Evolutionary conservation across 106 monocot genomes (phyloP).

Genomic region (Dendrobium chrysotoxum): DNA sequence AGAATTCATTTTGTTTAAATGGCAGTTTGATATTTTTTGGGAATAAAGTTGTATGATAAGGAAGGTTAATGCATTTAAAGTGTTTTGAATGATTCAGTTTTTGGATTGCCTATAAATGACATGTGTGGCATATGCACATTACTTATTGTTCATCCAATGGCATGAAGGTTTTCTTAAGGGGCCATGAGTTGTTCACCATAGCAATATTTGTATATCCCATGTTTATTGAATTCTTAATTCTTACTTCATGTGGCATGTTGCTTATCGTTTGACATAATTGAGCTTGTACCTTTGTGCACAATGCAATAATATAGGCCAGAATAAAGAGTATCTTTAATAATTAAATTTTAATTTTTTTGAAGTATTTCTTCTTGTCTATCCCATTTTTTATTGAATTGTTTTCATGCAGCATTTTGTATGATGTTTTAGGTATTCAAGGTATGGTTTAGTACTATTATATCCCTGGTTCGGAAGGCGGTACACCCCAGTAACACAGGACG

Average conservation of each 20-base stretch:
- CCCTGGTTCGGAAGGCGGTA: too few relatives aligned
- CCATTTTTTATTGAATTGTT: background rate
- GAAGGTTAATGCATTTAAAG: constrained; percentile 3
- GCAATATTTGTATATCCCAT: background rate
- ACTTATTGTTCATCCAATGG: too few relatives aligned
- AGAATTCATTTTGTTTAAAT: background rate
- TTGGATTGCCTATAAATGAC: background rate
- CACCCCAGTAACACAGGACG: too few relatives aligned
- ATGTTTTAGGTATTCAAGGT: background rate
- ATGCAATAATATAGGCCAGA: background rate
- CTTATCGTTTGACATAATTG: too few relatives aligned
- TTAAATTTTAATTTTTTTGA: background rate
- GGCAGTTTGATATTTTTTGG: background rate
- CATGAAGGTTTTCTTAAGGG: too few relatives aligned
- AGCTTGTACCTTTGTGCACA: background rate
- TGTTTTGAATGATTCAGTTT: background rate
- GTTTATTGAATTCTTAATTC: background rate
- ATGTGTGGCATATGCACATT: too few relatives aligned
- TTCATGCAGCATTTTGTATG: background rate
- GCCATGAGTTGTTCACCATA: too few relatives aligned
- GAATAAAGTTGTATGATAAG: background rate
- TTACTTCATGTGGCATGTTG: background rate
- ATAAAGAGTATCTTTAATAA: background rate
- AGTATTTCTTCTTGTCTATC: background rate
- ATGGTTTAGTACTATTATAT: background rate